Base-by-base conservation (phyloP, 164 flowering plant species). In the Protea cynaroides region DNA sequence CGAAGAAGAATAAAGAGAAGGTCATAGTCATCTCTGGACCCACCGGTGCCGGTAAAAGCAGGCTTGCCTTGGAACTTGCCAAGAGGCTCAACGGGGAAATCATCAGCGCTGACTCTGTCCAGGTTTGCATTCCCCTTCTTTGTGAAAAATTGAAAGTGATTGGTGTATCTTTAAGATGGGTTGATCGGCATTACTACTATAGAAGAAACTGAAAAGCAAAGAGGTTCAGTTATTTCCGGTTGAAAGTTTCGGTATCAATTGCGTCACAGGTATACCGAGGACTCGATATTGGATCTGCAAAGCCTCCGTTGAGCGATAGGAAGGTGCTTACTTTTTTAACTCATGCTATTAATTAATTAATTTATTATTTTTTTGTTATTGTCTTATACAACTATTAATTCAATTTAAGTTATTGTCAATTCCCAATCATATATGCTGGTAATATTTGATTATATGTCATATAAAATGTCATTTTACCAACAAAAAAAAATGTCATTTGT, bases 61-160 rank as follows among this genome's bases (percentile, higher is more conserved):
- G 86, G 55, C 90, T 90, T 2, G 90, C 98, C 0, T 44, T 90
- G 60, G 96, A 89, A 70, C 90, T 89, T 21, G 97, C 98, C 8
- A 90, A 86, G 80, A 83, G 85, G 17, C 88, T 93, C 68, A 85
- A 87, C 59, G 98, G 97, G 11, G 96, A 93, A 80, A 90, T 93
- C 69, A 82, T 93, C 75, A 93, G 97, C 58, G 98, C 97, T 6
- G 98, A 93, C 68, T 93, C 97, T 12, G 96, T 93, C n/a, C 98
- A 93, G 97, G 98, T 87, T 51, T 3, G 25, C 64, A 0, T 49
- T 22, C 55, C n/a, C 36, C 4, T 22, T 23, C 59, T 34, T 21
- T 61, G 4, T 2, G 34, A 18, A 7, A 9, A 17, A 22, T 7
- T 25, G 49, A 10, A 38, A 54, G 3, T 38, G 7, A 6, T 64